A percentile compares a stretch with the other conserved stretches of the same genome.
These are phyloP conservation scores for Chrysosporium keratinophilum DNA, from an alignment of 2,329 filamentous ascomycete species.

Conservation along the genomic window DNA sequence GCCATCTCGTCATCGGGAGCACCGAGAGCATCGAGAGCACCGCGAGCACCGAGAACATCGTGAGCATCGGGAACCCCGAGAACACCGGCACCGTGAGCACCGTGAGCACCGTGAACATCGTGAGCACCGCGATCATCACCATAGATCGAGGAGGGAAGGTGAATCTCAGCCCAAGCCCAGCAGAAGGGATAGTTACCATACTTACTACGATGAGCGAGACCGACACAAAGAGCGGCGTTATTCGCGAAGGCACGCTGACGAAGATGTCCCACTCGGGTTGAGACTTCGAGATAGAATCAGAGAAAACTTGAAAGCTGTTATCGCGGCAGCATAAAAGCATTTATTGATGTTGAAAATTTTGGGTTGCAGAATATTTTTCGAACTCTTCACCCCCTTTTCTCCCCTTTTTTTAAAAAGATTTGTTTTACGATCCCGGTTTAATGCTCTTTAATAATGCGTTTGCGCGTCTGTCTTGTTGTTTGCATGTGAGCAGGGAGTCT, in stretches of 20 bases:
- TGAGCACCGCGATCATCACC: slow-evolving; percentile 6
- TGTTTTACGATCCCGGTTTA: not conserved
- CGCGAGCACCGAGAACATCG: not conserved
- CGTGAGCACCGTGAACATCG: not conserved
- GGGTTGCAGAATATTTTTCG: not conserved
- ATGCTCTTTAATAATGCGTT: not conserved
- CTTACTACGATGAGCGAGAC: slow-evolving; percentile 8
- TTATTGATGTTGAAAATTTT: too few species aligned
- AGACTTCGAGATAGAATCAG: slow-evolving; percentile 13
- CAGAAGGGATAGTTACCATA: slow-evolving; percentile 12
- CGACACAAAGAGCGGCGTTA: slow-evolving; percentile 5
- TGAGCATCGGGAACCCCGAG: not conserved
- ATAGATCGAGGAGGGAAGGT: slow-evolving; percentile 8
- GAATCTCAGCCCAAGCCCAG: slow-evolving; percentile 4
- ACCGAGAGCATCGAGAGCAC: slow-evolving; percentile 6
- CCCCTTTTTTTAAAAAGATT: not conserved
- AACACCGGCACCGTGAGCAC: slow-evolving; percentile 3
- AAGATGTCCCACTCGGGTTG: slow-evolving; percentile 7
- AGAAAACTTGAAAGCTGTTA: slow-evolving; percentile 13
- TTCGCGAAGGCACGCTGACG: slow-evolving; percentile 6
- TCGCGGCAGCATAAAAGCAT: slow-evolving; percentile 9
- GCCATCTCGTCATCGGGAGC: not conserved
- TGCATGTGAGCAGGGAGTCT: not conserved
- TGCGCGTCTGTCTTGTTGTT: not conserved
- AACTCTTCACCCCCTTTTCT: not conserved